phyloP scores from a whole-genome alignment of 129 eudicot genomes.

The Lactuca saligna region DNA sequence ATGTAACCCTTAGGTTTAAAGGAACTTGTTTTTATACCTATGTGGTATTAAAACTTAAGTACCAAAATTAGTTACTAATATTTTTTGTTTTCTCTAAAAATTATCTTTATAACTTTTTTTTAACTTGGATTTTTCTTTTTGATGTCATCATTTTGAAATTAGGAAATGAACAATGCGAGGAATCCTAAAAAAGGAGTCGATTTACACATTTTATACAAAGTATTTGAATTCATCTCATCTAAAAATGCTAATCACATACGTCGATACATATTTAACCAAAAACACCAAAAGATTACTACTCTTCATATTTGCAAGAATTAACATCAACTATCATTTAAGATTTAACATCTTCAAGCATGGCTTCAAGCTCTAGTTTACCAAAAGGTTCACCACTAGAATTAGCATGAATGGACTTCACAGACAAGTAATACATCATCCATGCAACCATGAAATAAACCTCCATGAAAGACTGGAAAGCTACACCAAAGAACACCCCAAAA shows the following conservation, averaged over 20 bases:
- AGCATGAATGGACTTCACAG: conserved; percentile 69
- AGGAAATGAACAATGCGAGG: too few species aligned
- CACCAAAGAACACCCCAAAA: conserved; percentile 53
- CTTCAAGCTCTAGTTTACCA: conserved; percentile 66
- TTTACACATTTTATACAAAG: background rate
- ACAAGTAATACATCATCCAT: conserved; percentile 75
- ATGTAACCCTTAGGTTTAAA: too few species aligned
- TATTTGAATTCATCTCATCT: background rate
- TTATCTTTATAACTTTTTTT: too few species aligned
- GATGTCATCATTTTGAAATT: too few species aligned
- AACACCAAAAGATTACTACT: background rate
- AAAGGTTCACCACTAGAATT: conserved; percentile 47
- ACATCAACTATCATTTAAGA: conserved; percentile 36
- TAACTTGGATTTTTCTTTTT: too few species aligned
- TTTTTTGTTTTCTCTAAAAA: too few species aligned
- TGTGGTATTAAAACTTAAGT: too few species aligned
- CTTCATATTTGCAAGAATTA: conserved; percentile 10
- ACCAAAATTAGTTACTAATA: too few species aligned
- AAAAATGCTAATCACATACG: background rate
- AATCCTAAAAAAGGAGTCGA: too few species aligned
- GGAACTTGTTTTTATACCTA: too few species aligned
- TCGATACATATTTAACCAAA: background rate
- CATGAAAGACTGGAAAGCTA: conserved; percentile 56
- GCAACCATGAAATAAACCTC: conserved; percentile 88
- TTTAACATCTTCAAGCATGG: conserved; percentile 44